Percentiles rank a stretch among this genome's conserved stretches.
phyloP scores from a whole-genome alignment of 306 rosid genomes.

The Trifolium subterraneum region DNA sequence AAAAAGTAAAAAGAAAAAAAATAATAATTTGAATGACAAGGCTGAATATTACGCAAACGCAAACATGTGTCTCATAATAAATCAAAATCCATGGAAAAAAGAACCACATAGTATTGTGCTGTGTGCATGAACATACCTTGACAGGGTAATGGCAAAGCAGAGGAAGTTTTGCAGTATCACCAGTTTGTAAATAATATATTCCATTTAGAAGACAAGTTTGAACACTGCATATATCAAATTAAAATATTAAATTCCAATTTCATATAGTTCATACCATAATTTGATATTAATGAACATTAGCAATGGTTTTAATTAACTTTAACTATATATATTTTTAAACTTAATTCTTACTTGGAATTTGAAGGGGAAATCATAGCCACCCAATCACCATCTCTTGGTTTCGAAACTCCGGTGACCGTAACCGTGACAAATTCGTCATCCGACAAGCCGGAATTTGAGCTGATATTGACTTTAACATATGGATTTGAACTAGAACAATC shows the following conservation, averaged over 20 bases:
- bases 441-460: constrained; percentile 39
- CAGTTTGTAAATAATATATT: constrained; percentile 62
- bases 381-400: constrained; percentile 63
- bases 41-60: background rate
- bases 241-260: background rate
- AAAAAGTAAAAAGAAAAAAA: background rate
- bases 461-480: constrained; percentile 43
- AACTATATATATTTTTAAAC: background rate
- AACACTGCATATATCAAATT: constrained; percentile 50
- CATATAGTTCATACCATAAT: background rate
- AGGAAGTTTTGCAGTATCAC: constrained; percentile 79
- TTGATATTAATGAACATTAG: background rate
- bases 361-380: constrained; percentile 91
- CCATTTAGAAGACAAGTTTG: constrained; percentile 44
- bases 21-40: background rate
- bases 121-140: background rate
- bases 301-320: background rate
- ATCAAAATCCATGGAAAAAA: background rate
- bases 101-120: background rate
- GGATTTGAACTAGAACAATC: constrained; percentile 50
- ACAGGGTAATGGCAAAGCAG: constrained; percentile 38
- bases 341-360: constrained; percentile 57
- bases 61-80: background rate
- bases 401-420: constrained; percentile 58
- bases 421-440: constrained; percentile 67